These are phyloP conservation scores for Yarrowia hollandica DNA, from an alignment of 805 yeast species.

Conservation along the genomic window DNA sequence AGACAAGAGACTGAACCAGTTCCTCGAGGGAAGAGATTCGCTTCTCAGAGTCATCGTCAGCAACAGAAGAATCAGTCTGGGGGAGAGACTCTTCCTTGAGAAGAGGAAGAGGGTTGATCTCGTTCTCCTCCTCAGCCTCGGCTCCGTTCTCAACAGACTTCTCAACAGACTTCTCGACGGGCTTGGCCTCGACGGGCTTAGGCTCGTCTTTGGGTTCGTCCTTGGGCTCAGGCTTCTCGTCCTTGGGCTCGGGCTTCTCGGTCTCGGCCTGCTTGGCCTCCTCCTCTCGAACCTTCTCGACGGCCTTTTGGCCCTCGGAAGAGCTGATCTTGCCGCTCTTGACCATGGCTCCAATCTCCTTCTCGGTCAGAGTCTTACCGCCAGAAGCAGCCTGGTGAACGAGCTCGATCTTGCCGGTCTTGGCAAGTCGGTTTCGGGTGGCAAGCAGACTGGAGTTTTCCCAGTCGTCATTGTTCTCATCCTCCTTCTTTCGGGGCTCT, in stretches of 20 bases:
- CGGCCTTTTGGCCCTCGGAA: conserved; percentile 30
- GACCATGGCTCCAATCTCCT: conserved; percentile 28
- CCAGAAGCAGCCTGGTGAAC: conserved; percentile 31
- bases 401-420: conserved; percentile 32
- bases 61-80: conserved; percentile 1
- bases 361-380: conserved; percentile 23
- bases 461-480: conserved; percentile 31
- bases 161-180: conserved; percentile 4
- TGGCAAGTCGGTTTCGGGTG: conserved; percentile 31
- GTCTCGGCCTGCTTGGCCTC: conserved; percentile 20
- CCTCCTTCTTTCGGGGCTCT: conserved; percentile 31
- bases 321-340: conserved; percentile 25
- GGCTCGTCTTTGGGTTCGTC: background rate
- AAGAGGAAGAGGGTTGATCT: conserved; percentile 20
- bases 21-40: conserved; percentile 21
- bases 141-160: background rate
- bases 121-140: background rate
- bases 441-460: conserved; percentile 31
- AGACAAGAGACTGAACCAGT: conserved; percentile 14
- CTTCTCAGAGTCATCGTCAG: conserved; percentile 9
- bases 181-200: background rate
- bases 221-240: conserved; percentile 8
- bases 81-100: conserved; percentile 24
- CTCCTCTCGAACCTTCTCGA: conserved; percentile 30
- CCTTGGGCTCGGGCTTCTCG: conserved; percentile 3